Evolutionary conservation across 2,329 filamentous ascomycete genomes (phyloP).

Genomic region (Emergomyces orientalis): DNA sequence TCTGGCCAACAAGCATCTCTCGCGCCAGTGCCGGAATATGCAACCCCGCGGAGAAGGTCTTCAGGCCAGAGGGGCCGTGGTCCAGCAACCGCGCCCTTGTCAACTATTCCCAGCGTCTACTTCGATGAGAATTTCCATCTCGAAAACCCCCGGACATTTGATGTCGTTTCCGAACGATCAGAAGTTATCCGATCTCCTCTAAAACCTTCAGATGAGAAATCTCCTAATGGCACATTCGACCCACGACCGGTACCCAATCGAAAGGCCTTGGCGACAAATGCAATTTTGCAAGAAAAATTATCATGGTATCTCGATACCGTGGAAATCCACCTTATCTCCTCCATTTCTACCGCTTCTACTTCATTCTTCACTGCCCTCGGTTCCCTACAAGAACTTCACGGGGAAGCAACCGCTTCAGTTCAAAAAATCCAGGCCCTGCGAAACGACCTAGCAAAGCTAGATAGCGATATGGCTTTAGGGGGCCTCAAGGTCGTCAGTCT

Average conservation of each 20-base stretch:
- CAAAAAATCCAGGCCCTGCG: conserved; percentile 72
- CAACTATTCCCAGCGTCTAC: conserved; percentile 86
- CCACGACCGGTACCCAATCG: conserved; percentile 32
- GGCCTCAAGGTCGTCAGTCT: conserved; percentile 81
- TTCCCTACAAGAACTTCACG: conserved; percentile 80
- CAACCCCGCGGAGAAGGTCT: conserved; percentile 7
- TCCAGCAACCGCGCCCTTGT: conserved; percentile 59
- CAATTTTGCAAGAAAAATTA: conserved; percentile 92
- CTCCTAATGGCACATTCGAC: conserved; percentile 47
- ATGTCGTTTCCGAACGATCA: conserved; percentile 89
- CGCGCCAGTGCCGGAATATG: not conserved
- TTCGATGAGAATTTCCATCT: conserved; percentile 92
- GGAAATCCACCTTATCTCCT: conserved; percentile 91
- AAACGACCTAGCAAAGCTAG: conserved; percentile 68
- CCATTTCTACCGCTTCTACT: conserved; percentile 88
- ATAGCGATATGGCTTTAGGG: conserved; percentile 75
- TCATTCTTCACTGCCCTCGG: conserved; percentile 94
- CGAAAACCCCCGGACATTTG: conserved; percentile 92
- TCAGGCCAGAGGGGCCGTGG: conserved; percentile 37
- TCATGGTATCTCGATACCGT: conserved; percentile 99
- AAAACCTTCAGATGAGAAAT: conserved; percentile 44
- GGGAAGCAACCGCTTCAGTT: conserved; percentile 85
- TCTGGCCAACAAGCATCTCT: conserved; percentile 17
- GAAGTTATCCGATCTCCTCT: conserved; percentile 75
- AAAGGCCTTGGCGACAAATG: conserved; percentile 89